Base-by-base conservation (phyloP, 2,329 filamentous ascomycete genomes). In the Fusarium tjaetaba region DNA sequence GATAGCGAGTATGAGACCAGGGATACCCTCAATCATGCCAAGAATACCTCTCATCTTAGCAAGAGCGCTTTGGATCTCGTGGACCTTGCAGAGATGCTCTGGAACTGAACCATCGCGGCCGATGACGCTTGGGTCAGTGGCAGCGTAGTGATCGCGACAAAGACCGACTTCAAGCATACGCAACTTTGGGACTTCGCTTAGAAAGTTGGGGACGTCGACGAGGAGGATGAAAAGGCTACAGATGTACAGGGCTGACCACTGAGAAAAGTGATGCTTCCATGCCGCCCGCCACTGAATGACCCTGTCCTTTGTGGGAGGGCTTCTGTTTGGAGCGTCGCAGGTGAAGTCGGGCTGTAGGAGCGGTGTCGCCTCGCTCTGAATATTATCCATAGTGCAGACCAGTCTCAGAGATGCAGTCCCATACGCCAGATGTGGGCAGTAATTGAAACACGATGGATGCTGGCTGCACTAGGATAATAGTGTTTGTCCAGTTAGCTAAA, bases 1-100 rank as follows among this genome's bases (percentile, higher is more conserved):
- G 2, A 61, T 55, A 16, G 58, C 58, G 11, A 61, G 58, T 26
- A 55, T n/a, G 15, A 61, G 41, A 14, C 58, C 58, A 2, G 58
- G 58, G 1, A 61, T 43, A 30, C 58, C 58, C 38, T 61, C 58
- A 18, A 61, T 43, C 58, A 61, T 61, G 3, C 58, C 58, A 0
- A 61, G 36, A 16, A 61, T 61, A 0, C 58, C 58, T 55, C 58
- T 36, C 58, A 55, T 61, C 11, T 22, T 55, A 0, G 58, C 48
- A 4, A 61, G 58, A 20, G 58, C 7, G 2, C 58, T 55, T 22
- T 61, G 58, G 16, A 61, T 43, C 4, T 61, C 58, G 8, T 9
- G 28, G n/a, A 61, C 8, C 24, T 55, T 61, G 14, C 58, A 61
- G 5, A 61, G n/a, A 24, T 55, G 58, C 30, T 61, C 58, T 2